Evolutionary conservation across 768 basidiomycete genomes (phyloP).

Genomic region (Lactifluus rugatus): DNA sequence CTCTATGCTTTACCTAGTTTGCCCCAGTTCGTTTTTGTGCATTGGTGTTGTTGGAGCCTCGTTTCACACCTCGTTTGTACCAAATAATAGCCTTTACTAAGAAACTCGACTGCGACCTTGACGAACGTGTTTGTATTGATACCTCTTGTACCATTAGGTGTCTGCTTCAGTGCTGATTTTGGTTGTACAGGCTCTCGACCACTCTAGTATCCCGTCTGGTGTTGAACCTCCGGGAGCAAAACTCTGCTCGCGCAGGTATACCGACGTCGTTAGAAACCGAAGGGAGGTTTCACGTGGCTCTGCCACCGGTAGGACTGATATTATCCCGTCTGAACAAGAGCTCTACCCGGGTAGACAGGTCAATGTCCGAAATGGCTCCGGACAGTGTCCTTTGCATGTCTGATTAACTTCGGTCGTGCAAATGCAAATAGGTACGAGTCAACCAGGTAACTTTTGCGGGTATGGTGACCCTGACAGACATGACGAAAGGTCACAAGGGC

Average conservation of each 20-base stretch:
- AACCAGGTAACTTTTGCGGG: neutral
- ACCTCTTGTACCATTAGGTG: neutral
- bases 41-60: neutral
- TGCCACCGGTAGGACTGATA: neutral
- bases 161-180: neutral
- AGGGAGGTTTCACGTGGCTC: neutral
- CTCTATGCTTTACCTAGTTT: neutral
- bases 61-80: neutral
- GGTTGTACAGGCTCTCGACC: neutral
- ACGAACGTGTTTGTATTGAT: constrained; percentile 10
- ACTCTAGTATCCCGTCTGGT: constrained; percentile 13
- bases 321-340: neutral
- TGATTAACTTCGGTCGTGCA: too few relatives aligned
- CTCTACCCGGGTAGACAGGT: neutral
- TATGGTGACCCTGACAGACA: neutral
- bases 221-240: constrained; percentile 11
- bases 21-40: neutral
- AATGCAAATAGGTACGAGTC: too few relatives aligned
- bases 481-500: neutral
- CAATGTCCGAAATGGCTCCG: neutral
- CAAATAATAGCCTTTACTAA: neutral
- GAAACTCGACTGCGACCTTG: neutral
- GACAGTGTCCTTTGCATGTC: too few relatives aligned
- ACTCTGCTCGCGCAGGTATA: neutral
- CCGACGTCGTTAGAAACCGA: neutral